Conservation (phyloP, 1,284 basidiomycete species). For the Pseudozyma flocculosa region DNA sequence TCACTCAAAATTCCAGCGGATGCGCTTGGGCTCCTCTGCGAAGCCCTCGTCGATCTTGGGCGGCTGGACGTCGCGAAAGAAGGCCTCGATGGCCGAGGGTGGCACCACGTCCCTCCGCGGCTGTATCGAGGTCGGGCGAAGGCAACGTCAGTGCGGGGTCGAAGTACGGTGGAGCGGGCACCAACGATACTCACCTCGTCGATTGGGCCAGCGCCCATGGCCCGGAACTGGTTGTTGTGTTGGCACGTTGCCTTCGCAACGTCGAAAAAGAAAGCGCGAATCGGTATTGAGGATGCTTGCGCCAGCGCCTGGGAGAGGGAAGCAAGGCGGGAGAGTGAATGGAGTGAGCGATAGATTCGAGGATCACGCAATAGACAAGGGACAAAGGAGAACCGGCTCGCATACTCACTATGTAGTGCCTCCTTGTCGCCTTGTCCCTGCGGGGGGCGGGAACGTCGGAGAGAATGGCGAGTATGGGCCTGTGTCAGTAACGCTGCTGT, state of each 20-base stretch:
- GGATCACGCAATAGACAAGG: too few relatives aligned
- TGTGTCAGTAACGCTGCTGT: too few relatives aligned
- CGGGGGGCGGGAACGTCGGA: neutral
- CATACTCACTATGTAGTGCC: conserved; percentile 27
- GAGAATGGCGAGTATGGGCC: too few relatives aligned
- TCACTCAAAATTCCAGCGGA: conserved; percentile 20
- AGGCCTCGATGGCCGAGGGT: conserved; percentile 18
- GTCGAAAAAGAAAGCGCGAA: conserved; percentile 36
- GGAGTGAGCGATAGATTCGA: too few relatives aligned
- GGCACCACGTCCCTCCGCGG: conserved; percentile 12
- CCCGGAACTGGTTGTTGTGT: conserved; percentile 38
- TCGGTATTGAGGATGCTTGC: neutral
- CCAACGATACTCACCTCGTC: conserved; percentile 5
- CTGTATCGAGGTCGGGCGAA: neutral
- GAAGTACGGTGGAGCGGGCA: too few relatives aligned
- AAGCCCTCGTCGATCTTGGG: conserved; percentile 27
- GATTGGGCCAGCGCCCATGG: conserved; percentile 8
- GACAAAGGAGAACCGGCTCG: too few relatives aligned
- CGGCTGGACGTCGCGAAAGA: conserved; percentile 17
- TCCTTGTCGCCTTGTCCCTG: conserved; percentile 25
- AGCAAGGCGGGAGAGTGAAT: too few relatives aligned
- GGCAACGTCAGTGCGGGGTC: neutral
- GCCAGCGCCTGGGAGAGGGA: conserved; percentile 16
- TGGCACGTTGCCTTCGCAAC: conserved; percentile 12
- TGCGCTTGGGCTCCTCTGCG: conserved; percentile 8